Percentiles rank a stretch among this genome's conserved stretches.
phyloP scores from a whole-genome alignment of 2,329 filamentous ascomycete species.

The Dactylellina cionopaga region DNA sequence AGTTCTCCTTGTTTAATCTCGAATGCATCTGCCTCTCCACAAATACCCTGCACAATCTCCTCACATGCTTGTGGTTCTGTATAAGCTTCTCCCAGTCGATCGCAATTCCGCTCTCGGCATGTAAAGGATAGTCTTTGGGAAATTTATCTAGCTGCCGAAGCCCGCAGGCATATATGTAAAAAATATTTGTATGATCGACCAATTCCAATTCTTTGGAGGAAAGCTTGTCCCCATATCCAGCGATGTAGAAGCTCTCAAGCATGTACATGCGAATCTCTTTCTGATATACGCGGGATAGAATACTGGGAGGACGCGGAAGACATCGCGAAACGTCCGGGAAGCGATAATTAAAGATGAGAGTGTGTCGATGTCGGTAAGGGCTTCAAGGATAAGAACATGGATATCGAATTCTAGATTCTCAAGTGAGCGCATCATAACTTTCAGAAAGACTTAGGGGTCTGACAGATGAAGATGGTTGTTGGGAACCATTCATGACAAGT shows the following conservation, averaged over 20 bases:
- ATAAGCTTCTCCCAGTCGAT: background rate
- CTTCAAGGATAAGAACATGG: slow-evolving; percentile 1
- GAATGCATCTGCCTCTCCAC: slow-evolving; percentile 2
- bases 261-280: background rate
- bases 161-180: background rate
- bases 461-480: no score
- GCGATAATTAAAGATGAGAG: background rate
- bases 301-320: background rate
- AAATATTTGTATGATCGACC: background rate
- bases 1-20: background rate
- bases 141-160: background rate
- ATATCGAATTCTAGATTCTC: slow-evolving; percentile 6
- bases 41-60: background rate
- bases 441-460: background rate
- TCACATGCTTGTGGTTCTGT: background rate
- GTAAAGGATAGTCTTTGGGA: background rate
- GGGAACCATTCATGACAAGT: no score
- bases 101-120: background rate
- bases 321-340: slow-evolving; percentile 1
- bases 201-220: background rate
- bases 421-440: background rate
- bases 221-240: background rate
- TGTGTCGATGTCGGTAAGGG: background rate
- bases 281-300: background rate
- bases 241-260: background rate